Evolutionary conservation across 75 land plant genomes (phyloP).

Genomic region (Pinus tabuliformis): DNA sequence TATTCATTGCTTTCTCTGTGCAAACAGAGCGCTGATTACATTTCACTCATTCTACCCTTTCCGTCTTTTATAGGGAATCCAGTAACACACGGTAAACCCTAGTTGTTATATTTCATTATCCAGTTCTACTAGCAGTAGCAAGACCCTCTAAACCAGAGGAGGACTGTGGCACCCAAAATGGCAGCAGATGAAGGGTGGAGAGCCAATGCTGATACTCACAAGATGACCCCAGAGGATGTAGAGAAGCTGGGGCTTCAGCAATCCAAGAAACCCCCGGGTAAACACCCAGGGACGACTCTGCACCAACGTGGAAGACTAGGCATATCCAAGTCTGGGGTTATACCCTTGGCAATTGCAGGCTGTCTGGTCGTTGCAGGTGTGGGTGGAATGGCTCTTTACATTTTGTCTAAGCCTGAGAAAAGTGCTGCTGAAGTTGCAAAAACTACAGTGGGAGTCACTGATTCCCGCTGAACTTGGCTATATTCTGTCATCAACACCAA

Average conservation of each 20-base stretch:
- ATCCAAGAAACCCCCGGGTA: background rate
- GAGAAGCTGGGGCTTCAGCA: background rate
- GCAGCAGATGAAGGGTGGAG: background rate
- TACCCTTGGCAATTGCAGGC: background rate
- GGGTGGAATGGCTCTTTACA: background rate
- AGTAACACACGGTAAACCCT: too few relatives aligned
- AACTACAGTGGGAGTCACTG: background rate
- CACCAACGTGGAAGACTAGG: slow-evolving; percentile 2
- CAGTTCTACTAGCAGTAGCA: too few relatives aligned
- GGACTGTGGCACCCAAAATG: background rate
- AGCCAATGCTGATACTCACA: background rate
- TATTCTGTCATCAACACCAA: too few relatives aligned
- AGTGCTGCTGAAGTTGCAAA: slow-evolving; percentile 1
- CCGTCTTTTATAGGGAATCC: background rate
- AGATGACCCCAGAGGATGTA: slow-evolving; percentile 2
- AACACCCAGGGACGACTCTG: background rate
- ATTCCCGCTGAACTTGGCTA: background rate
- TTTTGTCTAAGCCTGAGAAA: background rate
- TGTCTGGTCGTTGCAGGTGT: background rate
- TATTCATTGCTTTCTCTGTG: background rate
- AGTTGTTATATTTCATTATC: background rate
- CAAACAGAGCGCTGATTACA: background rate
- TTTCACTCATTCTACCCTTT: background rate
- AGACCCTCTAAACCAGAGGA: too few relatives aligned
- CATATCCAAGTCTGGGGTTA: background rate